phyloP scores from a whole-genome alignment of 2,329 filamentous ascomycete species.

The Cryphonectria naterciae region DNA sequence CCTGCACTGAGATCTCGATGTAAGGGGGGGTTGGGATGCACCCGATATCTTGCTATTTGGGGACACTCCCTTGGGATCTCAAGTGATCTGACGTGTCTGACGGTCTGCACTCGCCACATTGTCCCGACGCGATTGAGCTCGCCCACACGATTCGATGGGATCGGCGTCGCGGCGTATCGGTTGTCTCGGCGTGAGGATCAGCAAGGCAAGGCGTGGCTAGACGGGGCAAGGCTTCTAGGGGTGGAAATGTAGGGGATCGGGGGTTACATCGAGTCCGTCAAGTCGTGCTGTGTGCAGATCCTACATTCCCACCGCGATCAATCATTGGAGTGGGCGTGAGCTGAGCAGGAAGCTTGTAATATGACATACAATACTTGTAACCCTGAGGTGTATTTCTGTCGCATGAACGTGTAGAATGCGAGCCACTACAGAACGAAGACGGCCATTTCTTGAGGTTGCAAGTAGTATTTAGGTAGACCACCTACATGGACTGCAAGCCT shows the following conservation, averaged over 20 bases:
- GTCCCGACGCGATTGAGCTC: not conserved
- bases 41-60: not conserved
- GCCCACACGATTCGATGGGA: not conserved
- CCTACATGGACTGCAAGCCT: not conserved
- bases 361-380: not conserved
- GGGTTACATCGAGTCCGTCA: not conserved
- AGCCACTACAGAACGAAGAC: not conserved
- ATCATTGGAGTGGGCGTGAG: not conserved
- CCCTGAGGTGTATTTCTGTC: not conserved
- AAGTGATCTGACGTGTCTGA: not conserved
- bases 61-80: not conserved
- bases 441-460: not conserved
- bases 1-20: not conserved
- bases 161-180: not conserved
- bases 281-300: not conserved
- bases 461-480: not conserved
- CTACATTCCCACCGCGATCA: not conserved
- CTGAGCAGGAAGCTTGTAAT: not conserved
- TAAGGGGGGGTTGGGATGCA: not conserved
- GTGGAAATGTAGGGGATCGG: not conserved
- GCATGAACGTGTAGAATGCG: not conserved
- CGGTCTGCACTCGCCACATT: constrained; percentile 2
- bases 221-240: not conserved
- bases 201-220: not conserved
- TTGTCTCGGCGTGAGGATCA: not conserved